phyloP scores from a whole-genome alignment of 176 grass and related monocot genomes.

The Canna indica region DNA sequence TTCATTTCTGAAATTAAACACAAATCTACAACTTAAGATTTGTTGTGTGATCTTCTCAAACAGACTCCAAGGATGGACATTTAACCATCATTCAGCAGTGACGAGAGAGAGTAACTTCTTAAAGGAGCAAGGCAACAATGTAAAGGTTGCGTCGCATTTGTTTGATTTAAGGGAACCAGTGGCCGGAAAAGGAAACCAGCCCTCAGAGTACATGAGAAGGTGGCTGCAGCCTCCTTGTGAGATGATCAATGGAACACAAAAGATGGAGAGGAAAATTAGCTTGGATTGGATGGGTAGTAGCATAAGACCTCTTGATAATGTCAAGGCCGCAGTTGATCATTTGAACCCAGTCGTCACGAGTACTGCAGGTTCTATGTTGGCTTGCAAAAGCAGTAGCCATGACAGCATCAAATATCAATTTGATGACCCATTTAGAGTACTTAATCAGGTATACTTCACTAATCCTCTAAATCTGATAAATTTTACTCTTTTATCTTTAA shows the following conservation, averaged over 20 bases:
- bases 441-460: neutral
- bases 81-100: slow-evolving; percentile 29
- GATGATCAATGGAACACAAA: too few relatives aligned
- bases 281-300: slow-evolving; percentile 18
- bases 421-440: slow-evolving; percentile 1
- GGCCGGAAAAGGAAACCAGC: too few relatives aligned
- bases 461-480: neutral
- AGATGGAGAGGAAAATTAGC: slow-evolving; percentile 19
- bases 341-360: slow-evolving; percentile 2
- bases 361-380: slow-evolving; percentile 21
- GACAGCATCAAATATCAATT: slow-evolving; percentile 27
- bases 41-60: slow-evolving; percentile 1
- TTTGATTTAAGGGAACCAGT: too few relatives aligned
- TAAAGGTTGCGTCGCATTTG: too few relatives aligned
- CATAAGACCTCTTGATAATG: neutral
- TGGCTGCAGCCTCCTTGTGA: too few relatives aligned
- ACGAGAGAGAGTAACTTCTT: slow-evolving; percentile 42
- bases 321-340: too few relatives aligned
- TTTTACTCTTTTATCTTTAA: too few relatives aligned
- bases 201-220: too few relatives aligned
- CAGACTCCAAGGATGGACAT: slow-evolving; percentile 64
- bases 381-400: too few relatives aligned
- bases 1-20: slow-evolving; percentile 17
- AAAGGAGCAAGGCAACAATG: too few relatives aligned
- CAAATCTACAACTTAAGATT: slow-evolving; percentile 18